Evolutionary conservation across 345 rosid species (phyloP).

Genomic region (Gossypium anomalum): DNA sequence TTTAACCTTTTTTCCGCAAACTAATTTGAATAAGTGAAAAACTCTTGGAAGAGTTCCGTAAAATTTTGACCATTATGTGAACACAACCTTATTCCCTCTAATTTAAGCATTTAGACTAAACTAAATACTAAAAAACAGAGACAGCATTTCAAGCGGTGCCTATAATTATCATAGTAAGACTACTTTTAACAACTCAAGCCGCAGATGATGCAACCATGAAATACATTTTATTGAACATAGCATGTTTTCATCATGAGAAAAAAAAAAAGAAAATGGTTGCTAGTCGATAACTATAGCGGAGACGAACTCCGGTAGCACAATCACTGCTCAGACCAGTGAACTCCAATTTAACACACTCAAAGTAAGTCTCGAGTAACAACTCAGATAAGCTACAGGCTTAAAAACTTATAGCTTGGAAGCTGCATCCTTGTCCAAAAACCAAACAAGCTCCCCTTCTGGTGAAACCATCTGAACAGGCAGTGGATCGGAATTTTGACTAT

Average conservation of each 20-base stretch:
- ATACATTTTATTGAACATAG: not conserved
- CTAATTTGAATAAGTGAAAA: no score
- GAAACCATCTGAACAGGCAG: constrained; percentile 61
- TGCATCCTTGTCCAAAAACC: constrained; percentile 82
- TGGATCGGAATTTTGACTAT: constrained; percentile 27
- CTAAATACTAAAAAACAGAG: no score
- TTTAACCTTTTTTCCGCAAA: no score
- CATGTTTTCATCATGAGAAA: not conserved
- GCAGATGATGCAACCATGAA: not conserved
- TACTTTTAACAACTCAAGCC: not conserved
- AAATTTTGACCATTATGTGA: no score
- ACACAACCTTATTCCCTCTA: no score
- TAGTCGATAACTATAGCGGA: not conserved
- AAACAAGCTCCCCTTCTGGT: constrained; percentile 73
- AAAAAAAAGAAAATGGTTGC: not conserved
- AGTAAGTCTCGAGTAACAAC: not conserved
- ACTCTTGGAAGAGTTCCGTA: no score
- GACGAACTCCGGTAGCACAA: constrained; percentile 3
- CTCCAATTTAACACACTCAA: not conserved
- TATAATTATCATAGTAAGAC: not conserved
- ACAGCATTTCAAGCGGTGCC: no score
- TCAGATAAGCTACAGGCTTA: not conserved
- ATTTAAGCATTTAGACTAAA: no score
- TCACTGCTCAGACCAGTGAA: not conserved
- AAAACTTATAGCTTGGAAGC: constrained; percentile 58